A percentile compares a stretch with the other conserved stretches of the same genome.
Evolutionary conservation across 495 filamentous ascomycete species (phyloP).

Genomic region (Margaritispora aquatica): DNA sequence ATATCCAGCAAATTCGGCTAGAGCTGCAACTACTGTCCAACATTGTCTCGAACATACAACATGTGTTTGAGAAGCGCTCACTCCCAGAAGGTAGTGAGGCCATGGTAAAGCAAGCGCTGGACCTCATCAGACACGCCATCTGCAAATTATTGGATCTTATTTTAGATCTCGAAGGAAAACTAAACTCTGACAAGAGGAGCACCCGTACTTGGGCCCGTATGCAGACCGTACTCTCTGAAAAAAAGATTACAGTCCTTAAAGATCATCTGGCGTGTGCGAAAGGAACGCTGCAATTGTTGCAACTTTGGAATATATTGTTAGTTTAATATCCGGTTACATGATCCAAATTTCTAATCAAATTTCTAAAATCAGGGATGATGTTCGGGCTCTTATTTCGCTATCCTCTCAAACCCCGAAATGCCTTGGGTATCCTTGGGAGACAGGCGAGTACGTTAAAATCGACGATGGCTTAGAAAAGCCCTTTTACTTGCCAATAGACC

Average conservation of each 20-base stretch:
- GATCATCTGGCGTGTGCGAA: not conserved
- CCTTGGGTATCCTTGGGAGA: slow-evolving; percentile 4
- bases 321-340: not conserved
- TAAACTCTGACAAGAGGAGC: not conserved
- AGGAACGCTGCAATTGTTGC: not conserved
- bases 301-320: not conserved
- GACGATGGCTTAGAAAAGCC: slow-evolving; percentile 6
- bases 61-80: not conserved
- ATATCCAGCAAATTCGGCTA: not conserved
- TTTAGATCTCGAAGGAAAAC: slow-evolving; percentile 4
- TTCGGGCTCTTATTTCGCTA: not conserved
- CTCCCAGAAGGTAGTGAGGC: slow-evolving; percentile 2
- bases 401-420: slow-evolving; percentile 1
- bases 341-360: not conserved
- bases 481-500: not conserved
- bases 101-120: not conserved
- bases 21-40: not conserved
- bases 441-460: slow-evolving; percentile 1
- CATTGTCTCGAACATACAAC: not conserved
- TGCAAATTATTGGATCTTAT: slow-evolving; percentile 2
- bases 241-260: slow-evolving; percentile 5
- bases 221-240: slow-evolving; percentile 5
- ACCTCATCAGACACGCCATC: slow-evolving; percentile 2
- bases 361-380: slow-evolving; percentile 2
- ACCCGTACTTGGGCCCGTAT: slow-evolving; percentile 6